A percentile compares a stretch with the other conserved stretches of the same genome.
Conservation (phyloP, 2,329 filamentous ascomycete species). For the Periconia sp. region DNA sequence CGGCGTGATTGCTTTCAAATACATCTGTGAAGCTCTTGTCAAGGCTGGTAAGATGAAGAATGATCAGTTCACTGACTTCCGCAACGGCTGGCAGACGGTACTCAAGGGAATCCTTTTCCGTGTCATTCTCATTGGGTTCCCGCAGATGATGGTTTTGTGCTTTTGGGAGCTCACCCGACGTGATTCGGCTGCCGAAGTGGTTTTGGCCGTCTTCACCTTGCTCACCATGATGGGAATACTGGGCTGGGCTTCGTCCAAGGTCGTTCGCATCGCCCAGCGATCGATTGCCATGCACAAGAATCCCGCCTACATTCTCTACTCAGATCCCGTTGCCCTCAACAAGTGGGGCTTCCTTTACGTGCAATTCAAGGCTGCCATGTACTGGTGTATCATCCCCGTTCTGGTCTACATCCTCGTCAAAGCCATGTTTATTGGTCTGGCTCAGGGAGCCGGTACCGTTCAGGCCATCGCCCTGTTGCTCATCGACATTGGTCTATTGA, state of each 20-base stretch:
- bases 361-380: slow-evolving; percentile 91
- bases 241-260: slow-evolving; percentile 84
- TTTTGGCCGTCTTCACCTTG: slow-evolving; percentile 87
- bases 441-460: slow-evolving; percentile 68
- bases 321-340: slow-evolving; percentile 89
- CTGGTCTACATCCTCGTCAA: slow-evolving; percentile 82
- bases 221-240: slow-evolving; percentile 77
- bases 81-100: slow-evolving; percentile 89
- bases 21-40: slow-evolving; percentile 72
- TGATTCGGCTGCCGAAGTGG: slow-evolving; percentile 83
- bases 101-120: slow-evolving; percentile 94
- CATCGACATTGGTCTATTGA: slow-evolving; percentile 77
- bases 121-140: slow-evolving; percentile 84
- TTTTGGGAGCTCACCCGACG: slow-evolving; percentile 89
- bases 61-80: slow-evolving; percentile 90
- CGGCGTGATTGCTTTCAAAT: slow-evolving; percentile 78
- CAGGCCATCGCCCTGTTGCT: slow-evolving; percentile 83
- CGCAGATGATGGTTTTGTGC: slow-evolving; percentile 85
- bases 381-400: slow-evolving; percentile 87
- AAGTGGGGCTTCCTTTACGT: slow-evolving; percentile 99
- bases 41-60: slow-evolving; percentile 76
- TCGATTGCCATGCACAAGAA: slow-evolving; percentile 93
- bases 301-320: slow-evolving; percentile 95
- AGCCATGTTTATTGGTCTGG: slow-evolving; percentile 83
- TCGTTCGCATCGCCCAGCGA: slow-evolving; percentile 83